Base-by-base conservation (phyloP, 768 basidiomycete species). In the Russula dissimulans region DNA sequence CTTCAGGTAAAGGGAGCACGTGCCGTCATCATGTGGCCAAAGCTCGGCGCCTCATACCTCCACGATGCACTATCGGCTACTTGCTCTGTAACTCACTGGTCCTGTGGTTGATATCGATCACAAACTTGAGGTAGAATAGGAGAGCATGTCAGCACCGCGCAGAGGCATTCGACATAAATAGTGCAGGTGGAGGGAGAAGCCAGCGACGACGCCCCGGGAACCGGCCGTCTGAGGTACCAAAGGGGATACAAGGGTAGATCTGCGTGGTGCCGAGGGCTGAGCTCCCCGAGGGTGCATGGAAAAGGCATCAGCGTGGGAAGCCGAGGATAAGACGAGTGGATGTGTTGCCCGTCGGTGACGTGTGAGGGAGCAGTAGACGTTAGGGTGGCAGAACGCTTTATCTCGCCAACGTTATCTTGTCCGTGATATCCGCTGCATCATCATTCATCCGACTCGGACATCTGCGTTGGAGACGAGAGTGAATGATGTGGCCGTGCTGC, bases 11-110 rank as follows among this genome's bases (percentile, higher is more conserved):
- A 39, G 15, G 29, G 12, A 12, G 59, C 59, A 61, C 60, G 54
- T 61, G 60, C 42, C 22, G 4, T 36, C 39, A 10, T 60, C 54
- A 60, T 50, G 60, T 26, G 50, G 44, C 14, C n/a, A 36, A 36
- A 5, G 14, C 2, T 26, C 18, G 32, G 48, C 34, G 59, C 60
- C 36, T 14, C 49, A 61, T 60, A 26, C 22, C 2, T 26, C 22
- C 22, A 26, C 22, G 22, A 26, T 26, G 22, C 22, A 26, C 22
- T 26, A 26, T 26, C 22, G 22, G 22, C 22, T 26, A 26, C 22
- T 26, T 26, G 22, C 22, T 26, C 22, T 26, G 34, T 1, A 7
- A 36, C 7, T 36, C 34, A 36, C 34, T 10, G 34, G 34, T 36
- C 34, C 34, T 36, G 34, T 36, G 10, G 7, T 10, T 10, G 34